Base-by-base conservation (phyloP, 768 basidiomycete genomes). In the Pisolithus orientalis region DNA sequence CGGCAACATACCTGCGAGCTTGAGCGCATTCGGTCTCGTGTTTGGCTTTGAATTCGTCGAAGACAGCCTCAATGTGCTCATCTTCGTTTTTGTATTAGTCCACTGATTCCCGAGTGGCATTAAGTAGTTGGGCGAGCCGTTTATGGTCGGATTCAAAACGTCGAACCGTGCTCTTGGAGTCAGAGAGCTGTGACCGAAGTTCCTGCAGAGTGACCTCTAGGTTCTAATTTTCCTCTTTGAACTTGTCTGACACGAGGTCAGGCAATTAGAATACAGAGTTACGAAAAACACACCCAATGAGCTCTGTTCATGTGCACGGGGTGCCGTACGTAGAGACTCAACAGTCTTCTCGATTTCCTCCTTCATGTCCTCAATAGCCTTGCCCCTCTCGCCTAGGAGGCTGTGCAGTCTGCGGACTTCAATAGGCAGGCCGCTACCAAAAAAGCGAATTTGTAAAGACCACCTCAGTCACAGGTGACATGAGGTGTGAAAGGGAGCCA, bases 221-320 rank as follows among this genome's bases (percentile, higher is more conserved):
- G 64, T 98, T 95, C 96, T 96, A 98, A 67, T 96, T 98, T 71
- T 94, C 93, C 71, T 98, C 95, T 71, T 93, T 93, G 82, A 84
- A 95, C 57, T 93, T 92, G 67, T 97, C 95, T 87, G 62, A 28
- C 51, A 49, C 44, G 53, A 32, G 32, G 29, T 21, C 7, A 11
- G 1, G 7, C 62, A 8, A 51, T 32, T 57, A 28, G 47, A 21
- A 51, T 4, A 29, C 31, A 27, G 29, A 6, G 16, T 21, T 10
- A 17, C 1, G 46, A 31, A 10, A 17, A 25, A 69, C 81, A 50
- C 58, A 87, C 91, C 91, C 21, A 21, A 21, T 53, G 88, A 77
- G 54, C 76, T 86, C 66, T 85, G 81, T 70, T 96, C 90, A 62
- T 93, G 87, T 45, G 84, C 76, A 57, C 82, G 76, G 16, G 94